These are phyloP conservation scores for Exophiala sp. DNA, from an alignment of 2,329 filamentous ascomycete species.

Conservation along the genomic window DNA sequence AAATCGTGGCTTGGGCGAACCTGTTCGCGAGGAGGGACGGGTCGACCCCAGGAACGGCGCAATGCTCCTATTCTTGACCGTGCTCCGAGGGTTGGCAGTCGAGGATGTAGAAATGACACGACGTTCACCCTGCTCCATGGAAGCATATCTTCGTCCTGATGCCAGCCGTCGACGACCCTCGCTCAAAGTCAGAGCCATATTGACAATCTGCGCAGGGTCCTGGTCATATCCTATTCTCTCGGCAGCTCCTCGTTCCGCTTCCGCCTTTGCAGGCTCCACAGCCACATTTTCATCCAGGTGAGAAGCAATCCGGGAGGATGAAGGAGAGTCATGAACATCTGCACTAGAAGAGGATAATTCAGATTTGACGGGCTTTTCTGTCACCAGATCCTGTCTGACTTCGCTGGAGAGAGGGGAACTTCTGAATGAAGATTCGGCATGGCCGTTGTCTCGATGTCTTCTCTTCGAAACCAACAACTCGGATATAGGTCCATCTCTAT, in stretches of 20 bases:
- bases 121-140: conserved; percentile 29
- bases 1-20: conserved; percentile 28
- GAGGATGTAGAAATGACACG: conserved; percentile 20
- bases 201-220: conserved; percentile 84
- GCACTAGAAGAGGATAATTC: conserved; percentile 9
- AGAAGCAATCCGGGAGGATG: conserved; percentile 12
- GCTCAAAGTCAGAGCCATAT: conserved; percentile 82
- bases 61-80: conserved; percentile 15
- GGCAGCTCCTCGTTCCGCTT: conserved; percentile 4
- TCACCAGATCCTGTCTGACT: conserved; percentile 23
- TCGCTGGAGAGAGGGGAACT: conserved; percentile 32
- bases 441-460: conserved; percentile 35
- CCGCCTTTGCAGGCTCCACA: conserved; percentile 6
- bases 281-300: conserved; percentile 7
- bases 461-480: conserved; percentile 35
- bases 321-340: conserved; percentile 14
- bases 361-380: conserved; percentile 14
- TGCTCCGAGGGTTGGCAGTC: conserved; percentile 11
- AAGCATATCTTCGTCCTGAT: conserved; percentile 42
- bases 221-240: conserved; percentile 49
- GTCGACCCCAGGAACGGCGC: conserved; percentile 21
- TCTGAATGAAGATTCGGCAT: conserved; percentile 32
- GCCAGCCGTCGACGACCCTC: conserved; percentile 65
- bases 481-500: conserved; percentile 37
- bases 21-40: conserved; percentile 17